Evolutionary conservation across 805 yeast genomes (phyloP).

Genomic region (Saturnispora bothae): DNA sequence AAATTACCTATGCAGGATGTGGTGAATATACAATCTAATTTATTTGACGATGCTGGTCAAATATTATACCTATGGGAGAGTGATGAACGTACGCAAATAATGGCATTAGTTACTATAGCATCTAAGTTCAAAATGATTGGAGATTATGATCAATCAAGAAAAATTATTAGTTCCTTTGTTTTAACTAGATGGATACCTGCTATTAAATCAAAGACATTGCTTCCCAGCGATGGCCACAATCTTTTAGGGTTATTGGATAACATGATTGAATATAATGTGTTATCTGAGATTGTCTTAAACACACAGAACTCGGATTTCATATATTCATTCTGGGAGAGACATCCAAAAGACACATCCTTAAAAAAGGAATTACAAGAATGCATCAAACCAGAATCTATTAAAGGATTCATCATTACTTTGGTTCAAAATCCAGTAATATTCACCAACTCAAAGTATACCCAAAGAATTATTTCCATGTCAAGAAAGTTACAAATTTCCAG

Average conservation of each 20-base stretch:
- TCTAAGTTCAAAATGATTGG: constrained; percentile 18
- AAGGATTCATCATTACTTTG: constrained; percentile 10
- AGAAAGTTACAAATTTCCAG: constrained; percentile 10
- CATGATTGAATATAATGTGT: constrained; percentile 7
- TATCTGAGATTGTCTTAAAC: constrained; percentile 11
- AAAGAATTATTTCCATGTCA: constrained; percentile 11
- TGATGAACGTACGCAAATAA: constrained; percentile 11
- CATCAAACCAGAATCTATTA: background rate
- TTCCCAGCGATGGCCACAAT: constrained; percentile 14
- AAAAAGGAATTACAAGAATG: constrained; percentile 10
- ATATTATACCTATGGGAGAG: constrained; percentile 8
- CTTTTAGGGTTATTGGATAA: constrained; percentile 14
- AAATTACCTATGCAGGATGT: constrained; percentile 15
- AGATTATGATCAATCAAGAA: constrained; percentile 11
- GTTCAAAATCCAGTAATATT: constrained; percentile 12
- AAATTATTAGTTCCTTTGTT: constrained; percentile 12
- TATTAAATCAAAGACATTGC: background rate
- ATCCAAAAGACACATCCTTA: constrained; percentile 13
- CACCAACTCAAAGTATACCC: constrained; percentile 5
- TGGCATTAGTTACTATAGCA: constrained; percentile 16
- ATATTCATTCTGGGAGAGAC: constrained; percentile 21
- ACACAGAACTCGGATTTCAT: constrained; percentile 12
- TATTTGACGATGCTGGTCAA: constrained; percentile 7
- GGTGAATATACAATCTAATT: constrained; percentile 9
- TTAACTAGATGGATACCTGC: constrained; percentile 16